These are phyloP conservation scores for Medicago ruthenica DNA, from an alignment of 306 rosid species.

Conservation along the genomic window DNA sequence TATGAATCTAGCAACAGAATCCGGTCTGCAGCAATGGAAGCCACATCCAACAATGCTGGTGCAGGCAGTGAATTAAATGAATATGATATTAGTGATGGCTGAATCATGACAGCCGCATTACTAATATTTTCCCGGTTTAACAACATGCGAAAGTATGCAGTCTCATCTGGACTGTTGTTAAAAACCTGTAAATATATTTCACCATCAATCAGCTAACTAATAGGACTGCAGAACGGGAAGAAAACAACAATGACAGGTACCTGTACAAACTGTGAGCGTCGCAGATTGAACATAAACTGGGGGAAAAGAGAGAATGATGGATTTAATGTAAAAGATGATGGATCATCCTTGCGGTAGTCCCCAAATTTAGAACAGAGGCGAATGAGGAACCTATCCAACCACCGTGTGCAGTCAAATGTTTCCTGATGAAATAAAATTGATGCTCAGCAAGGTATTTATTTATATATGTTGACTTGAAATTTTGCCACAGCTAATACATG, in stretches of 20 bases:
- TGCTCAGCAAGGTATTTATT: constrained; percentile 24
- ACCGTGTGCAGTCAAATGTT: constrained; percentile 90
- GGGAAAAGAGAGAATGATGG: constrained; percentile 90
- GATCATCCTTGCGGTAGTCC: constrained; percentile 96
- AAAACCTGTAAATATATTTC: constrained; percentile 72
- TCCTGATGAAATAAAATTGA: constrained; percentile 65
- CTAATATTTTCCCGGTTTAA: constrained; percentile 89
- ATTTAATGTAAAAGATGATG: constrained; percentile 84
- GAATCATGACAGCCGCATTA: constrained; percentile 98
- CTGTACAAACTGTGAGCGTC: constrained; percentile 98
- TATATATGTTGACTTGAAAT: constrained; percentile 1
- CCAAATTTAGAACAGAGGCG: constrained; percentile 98
- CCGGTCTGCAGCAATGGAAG: constrained; percentile 87
- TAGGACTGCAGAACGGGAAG: constrained; percentile 9
- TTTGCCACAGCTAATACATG: constrained; percentile 21
- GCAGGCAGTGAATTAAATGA: constrained; percentile 88
- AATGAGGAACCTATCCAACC: constrained; percentile 95
- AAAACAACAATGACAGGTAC: constrained; percentile 49
- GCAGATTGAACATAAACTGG: constrained; percentile 91
- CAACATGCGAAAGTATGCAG: constrained; percentile 95
- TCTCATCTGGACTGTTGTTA: constrained; percentile 99
- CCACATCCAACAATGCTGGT: constrained; percentile 92
- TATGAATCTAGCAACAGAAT: constrained; percentile 92
- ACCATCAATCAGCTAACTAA: constrained; percentile 34
- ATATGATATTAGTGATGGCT: constrained; percentile 86